Base-by-base conservation (phyloP, 2,329 filamentous ascomycete species). In the Neophaeococcomyces mojaviensis region DNA sequence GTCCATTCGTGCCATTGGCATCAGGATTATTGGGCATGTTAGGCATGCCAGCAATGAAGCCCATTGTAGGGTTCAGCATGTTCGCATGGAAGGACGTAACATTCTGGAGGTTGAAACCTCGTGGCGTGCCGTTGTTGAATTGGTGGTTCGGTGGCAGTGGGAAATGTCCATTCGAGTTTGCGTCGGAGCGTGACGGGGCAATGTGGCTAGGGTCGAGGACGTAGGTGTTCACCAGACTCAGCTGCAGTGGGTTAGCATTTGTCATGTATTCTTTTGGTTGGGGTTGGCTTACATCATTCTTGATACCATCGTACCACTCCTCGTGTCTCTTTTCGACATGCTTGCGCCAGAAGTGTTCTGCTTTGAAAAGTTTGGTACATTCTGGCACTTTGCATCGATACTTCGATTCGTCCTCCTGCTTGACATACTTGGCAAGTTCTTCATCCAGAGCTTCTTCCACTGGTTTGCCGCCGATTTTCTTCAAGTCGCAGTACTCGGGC, bases 371-470 rank as follows among this genome's bases (percentile, higher is more conserved):
- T 67, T 98, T 98, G 9, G 85, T 84, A 67, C 92, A 98, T 32
- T 96, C 89, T 1, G 90, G 90, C 3, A 94, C 89, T 65, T 92
- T 94, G 76, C 92, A 98, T 50, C 94, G 81, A 74, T 84, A 98
- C 64, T 97, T 97, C 59, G 90, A 84, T 64, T 96, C 89, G 58
- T 98, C 94, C 64, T 98, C 92, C 66, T 97, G 90, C 70, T 96
- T 96, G 52, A 97, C 87, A 58, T 81, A 86, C 65, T 94, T 95
- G 54, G 70, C 64, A 32, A 97, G 70, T 63, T 98, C 92, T 33
- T 94, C 88, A 52, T 88, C 82, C 5, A 96, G 61, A 1, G 86
- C 88, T 54, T 96, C 88, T 3, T 96, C 88, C 0, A 88, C 70
- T 1, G 85, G 79, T 61, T 88, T 89, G 15, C 92, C 92, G 40